phyloP scores from a whole-genome alignment of 306 rosid genomes.

The Cicer arietinum region DNA sequence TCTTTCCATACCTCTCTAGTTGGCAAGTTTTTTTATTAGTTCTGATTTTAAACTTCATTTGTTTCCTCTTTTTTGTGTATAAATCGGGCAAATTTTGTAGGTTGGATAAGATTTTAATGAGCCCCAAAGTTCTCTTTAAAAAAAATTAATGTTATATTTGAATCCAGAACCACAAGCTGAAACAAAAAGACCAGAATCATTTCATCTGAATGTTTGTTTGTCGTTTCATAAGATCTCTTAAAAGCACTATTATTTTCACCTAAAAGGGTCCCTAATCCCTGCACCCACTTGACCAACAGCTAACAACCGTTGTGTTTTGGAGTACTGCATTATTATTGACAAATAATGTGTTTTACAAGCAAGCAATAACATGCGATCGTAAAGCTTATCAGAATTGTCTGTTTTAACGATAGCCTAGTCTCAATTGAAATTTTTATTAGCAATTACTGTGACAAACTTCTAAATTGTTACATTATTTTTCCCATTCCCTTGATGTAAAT shows the following conservation, averaged over 20 bases:
- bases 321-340: conserved; percentile 10
- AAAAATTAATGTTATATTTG: not conserved
- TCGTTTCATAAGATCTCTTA: not conserved
- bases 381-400: conserved; percentile 32
- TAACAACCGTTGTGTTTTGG: conserved; percentile 35
- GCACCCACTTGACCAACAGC: conserved; percentile 30
- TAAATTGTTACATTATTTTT: not conserved
- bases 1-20: not conserved
- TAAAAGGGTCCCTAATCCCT: conserved; percentile 23
- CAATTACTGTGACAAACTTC: not conserved
- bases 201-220: not conserved
- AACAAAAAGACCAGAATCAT: not conserved
- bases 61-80: not conserved
- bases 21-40: too few species aligned
- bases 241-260: not conserved
- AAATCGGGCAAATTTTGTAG: not conserved
- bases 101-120: not conserved
- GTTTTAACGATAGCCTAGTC: conserved; percentile 1
- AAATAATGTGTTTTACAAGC: conserved; percentile 23
- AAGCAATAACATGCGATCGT: conserved; percentile 36
- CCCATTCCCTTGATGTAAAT: not conserved
- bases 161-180: not conserved
- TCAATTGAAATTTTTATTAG: conserved; percentile 16
- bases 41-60: not conserved
- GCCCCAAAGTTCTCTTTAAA: not conserved